These are phyloP conservation scores for Podospora fimiseda DNA, from an alignment of 495 filamentous ascomycete species.

Conservation along the genomic window DNA sequence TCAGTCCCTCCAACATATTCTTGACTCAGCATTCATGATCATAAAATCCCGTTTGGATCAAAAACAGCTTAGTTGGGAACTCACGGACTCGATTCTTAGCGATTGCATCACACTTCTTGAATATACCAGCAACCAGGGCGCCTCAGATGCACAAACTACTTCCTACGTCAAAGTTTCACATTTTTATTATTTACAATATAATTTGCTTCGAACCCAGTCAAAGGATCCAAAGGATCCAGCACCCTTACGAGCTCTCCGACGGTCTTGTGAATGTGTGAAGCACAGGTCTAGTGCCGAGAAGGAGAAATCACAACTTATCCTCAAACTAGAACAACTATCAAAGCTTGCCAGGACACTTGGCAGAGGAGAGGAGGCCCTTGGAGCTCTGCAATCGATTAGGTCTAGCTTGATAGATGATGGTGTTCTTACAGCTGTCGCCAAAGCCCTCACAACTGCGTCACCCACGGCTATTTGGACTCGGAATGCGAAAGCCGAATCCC, in stretches of 20 bases:
- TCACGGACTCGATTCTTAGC: constrained; percentile 47
- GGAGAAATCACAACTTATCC: constrained; percentile 36
- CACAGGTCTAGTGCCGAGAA: constrained; percentile 37
- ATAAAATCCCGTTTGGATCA: constrained; percentile 40
- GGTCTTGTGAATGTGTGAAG: constrained; percentile 45
- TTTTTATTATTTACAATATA: constrained; percentile 63
- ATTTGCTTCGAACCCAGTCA: constrained; percentile 30
- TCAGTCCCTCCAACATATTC: constrained; percentile 37
- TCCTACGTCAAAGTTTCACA: constrained; percentile 65
- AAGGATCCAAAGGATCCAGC: constrained; percentile 33
- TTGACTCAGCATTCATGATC: constrained; percentile 53
- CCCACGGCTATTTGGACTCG: constrained; percentile 31
- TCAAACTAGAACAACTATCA: constrained; percentile 47
- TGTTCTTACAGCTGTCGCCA: constrained; percentile 34
- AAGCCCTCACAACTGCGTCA: constrained; percentile 28
- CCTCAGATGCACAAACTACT: constrained; percentile 26
- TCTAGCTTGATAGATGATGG: constrained; percentile 42
- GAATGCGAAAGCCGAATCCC: constrained; percentile 31
- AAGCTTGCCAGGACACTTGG: constrained; percentile 36
- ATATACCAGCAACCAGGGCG: constrained; percentile 33
- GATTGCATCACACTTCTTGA: constrained; percentile 49
- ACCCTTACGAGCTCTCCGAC: constrained; percentile 42
- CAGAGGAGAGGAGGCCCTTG: constrained; percentile 37
- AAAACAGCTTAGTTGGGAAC: constrained; percentile 39
- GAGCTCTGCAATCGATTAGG: constrained; percentile 36